These are phyloP conservation scores for Benincasa hispida DNA, from an alignment of 306 rosid genomes.

Conservation along the genomic window DNA sequence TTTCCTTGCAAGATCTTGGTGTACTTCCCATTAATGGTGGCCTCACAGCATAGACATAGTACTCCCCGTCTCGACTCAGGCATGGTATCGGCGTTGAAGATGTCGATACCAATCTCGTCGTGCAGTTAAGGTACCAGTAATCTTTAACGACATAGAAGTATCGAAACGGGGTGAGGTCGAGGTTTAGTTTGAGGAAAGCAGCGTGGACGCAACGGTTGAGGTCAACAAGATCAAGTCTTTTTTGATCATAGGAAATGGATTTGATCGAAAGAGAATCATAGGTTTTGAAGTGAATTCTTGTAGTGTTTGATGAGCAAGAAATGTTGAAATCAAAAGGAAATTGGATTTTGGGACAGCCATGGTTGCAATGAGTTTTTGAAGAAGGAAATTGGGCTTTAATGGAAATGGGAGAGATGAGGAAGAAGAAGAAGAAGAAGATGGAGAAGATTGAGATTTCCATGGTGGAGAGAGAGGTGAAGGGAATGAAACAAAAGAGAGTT, in stretches of 20 bases:
- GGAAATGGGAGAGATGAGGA: slow-evolving; percentile 27
- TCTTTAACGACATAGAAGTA: slow-evolving; percentile 35
- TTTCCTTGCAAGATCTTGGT: slow-evolving; percentile 33
- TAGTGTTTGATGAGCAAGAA: slow-evolving; percentile 24
- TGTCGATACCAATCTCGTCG: slow-evolving; percentile 15
- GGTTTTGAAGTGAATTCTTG: slow-evolving; percentile 48
- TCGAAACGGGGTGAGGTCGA: slow-evolving; percentile 45
- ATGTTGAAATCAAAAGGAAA: slow-evolving; percentile 45
- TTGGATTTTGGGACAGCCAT: slow-evolving; percentile 20
- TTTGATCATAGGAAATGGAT: slow-evolving; percentile 52
- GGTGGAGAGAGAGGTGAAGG: not conserved
- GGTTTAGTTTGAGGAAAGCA: slow-evolving; percentile 61
- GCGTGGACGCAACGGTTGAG: slow-evolving; percentile 42
- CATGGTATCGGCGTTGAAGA: slow-evolving; percentile 42
- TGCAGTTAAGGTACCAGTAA: slow-evolving; percentile 53
- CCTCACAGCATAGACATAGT: slow-evolving; percentile 51
- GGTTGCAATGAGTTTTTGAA: slow-evolving; percentile 20
- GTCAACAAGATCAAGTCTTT: slow-evolving; percentile 47
- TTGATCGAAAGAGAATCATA: slow-evolving; percentile 41
- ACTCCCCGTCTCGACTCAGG: slow-evolving; percentile 24
- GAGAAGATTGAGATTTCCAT: not conserved
- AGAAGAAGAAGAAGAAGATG: slow-evolving; percentile 19
- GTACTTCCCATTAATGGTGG: slow-evolving; percentile 18
- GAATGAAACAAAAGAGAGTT: not conserved
- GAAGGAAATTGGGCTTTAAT: not conserved